Evolutionary conservation across 495 filamentous ascomycete genomes (phyloP).

Genomic region (Astrothelium macrocarpum): DNA sequence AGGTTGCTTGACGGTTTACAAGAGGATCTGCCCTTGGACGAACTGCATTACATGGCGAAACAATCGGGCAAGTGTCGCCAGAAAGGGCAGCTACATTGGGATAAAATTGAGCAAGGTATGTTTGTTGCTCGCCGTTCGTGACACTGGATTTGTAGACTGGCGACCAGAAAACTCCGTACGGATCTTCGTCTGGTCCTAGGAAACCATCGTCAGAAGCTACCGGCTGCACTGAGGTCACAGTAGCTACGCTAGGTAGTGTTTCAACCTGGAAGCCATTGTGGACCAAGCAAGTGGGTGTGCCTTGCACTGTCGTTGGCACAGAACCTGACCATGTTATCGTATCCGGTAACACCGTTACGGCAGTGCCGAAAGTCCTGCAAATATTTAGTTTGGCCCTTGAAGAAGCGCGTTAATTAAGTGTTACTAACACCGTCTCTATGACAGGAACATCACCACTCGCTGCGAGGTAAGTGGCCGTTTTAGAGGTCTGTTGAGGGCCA

Average conservation of each 20-base stretch:
- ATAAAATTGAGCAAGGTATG: not conserved
- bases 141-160: not conserved
- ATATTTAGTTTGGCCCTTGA: not conserved
- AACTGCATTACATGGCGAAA: not conserved
- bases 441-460: not conserved
- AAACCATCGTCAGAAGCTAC: not conserved
- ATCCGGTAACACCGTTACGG: not conserved
- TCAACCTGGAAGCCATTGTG: conserved; percentile 2
- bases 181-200: not conserved
- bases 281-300: not conserved
- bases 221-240: conserved; percentile 1
- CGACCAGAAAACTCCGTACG: not conserved
- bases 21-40: not conserved
- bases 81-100: not conserved
- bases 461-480: not conserved
- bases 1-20: not conserved
- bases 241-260: not conserved
- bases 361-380: not conserved
- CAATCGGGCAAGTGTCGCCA: not conserved
- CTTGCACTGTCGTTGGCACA: not conserved
- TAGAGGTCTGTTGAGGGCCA: not conserved
- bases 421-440: not conserved
- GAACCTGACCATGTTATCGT: not conserved
- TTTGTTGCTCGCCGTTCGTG: not conserved
- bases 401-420: not conserved